Conservation (phyloP, 176 grass and related monocot species). For the Carex myosuroides region DNA sequence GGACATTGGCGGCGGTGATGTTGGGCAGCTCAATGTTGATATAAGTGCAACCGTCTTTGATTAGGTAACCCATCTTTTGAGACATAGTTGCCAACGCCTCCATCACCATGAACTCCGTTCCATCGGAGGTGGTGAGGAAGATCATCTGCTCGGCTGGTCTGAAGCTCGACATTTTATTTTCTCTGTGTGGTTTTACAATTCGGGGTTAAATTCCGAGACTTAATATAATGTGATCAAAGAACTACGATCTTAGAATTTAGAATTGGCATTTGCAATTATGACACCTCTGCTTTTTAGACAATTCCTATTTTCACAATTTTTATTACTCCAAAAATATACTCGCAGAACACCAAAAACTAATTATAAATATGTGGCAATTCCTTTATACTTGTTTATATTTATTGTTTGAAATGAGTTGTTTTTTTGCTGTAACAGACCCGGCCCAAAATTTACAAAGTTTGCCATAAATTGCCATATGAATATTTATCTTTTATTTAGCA, state of each 20-base stretch:
- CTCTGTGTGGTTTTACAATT: not conserved
- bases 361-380: not conserved
- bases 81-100: conserved; percentile 18
- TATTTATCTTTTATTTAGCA: no score
- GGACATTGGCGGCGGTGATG: conserved; percentile 9
- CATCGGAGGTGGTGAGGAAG: conserved; percentile 18
- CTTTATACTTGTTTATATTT: no score
- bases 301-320: not conserved
- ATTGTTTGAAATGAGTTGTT: no score
- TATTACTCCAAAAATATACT: not conserved
- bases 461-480: no score
- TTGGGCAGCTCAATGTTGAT: conserved; percentile 8
- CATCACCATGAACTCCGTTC: conserved; percentile 14
- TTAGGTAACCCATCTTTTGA: conserved; percentile 16
- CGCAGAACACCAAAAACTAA: not conserved
- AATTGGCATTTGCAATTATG: not conserved
- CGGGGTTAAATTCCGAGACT: not conserved
- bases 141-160: not conserved
- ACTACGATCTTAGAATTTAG: not conserved
- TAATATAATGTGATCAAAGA: not conserved
- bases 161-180: not conserved
- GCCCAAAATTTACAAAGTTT: no score
- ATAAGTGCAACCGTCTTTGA: conserved; percentile 6
- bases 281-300: not conserved
- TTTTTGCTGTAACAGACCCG: no score